These are phyloP conservation scores for Hypoxylon lienhwacheense DNA, from an alignment of 495 filamentous ascomycete species.

Conservation along the genomic window DNA sequence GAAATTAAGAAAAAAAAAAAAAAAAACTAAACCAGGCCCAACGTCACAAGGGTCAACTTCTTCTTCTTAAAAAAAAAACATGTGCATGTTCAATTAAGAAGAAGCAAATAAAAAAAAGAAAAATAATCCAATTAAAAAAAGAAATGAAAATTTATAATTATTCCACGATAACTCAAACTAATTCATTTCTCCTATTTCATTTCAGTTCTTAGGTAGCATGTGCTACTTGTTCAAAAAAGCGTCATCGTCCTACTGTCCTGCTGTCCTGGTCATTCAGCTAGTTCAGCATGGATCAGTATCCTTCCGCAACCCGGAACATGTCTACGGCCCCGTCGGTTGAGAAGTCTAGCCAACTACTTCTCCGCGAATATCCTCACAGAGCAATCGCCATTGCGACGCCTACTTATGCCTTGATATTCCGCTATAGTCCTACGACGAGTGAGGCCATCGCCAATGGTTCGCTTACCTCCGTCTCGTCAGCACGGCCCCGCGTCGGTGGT, in stretches of 20 bases:
- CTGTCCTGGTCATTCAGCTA: constrained; percentile 26
- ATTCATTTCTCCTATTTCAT: background rate
- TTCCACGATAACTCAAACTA: too few species aligned
- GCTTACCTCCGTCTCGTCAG: constrained; percentile 49
- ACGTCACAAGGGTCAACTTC: constrained; percentile 31
- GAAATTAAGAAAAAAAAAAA: too few species aligned
- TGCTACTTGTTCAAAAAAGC: constrained; percentile 25
- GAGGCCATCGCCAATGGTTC: constrained; percentile 56
- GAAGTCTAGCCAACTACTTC: constrained; percentile 57
- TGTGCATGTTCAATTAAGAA: constrained; percentile 13
- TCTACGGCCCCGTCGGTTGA: constrained; percentile 43
- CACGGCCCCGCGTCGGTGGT: constrained; percentile 41
- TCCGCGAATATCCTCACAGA: constrained; percentile 79
- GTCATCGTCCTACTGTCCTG: constrained; percentile 29
- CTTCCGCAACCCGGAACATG: constrained; percentile 30
- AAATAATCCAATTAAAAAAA: too few species aligned
- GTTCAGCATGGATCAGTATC: constrained; percentile 42
- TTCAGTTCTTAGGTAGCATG: constrained; percentile 31
- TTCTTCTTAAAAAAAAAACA: constrained; percentile 5
- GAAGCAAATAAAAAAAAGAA: background rate
- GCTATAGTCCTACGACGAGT: constrained; percentile 64
- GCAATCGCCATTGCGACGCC: constrained; percentile 80
- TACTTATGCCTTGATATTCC: constrained; percentile 80
- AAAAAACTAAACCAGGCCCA: constrained; percentile 9
- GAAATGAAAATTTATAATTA: too few species aligned